Evolutionary conservation across 78 protist genomes (phyloP).

Genomic region (Chrysochromulina tobinii): DNA sequence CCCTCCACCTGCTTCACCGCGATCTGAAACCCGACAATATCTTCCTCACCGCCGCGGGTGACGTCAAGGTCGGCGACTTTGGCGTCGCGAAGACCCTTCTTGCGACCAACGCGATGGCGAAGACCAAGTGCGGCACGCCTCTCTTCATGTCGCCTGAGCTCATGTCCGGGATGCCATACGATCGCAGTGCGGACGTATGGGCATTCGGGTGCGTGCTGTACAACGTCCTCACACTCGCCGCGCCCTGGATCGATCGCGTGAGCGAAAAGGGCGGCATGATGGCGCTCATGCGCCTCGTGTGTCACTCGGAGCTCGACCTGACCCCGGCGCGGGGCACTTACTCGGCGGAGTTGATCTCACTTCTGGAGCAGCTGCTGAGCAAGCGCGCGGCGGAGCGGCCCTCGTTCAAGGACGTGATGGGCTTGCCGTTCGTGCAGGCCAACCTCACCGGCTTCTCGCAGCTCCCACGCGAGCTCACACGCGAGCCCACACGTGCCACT

Average conservation of each 20-base stretch:
- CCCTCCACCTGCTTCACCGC: no score
- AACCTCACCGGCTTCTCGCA: no score
- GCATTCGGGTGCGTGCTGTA: not conserved
- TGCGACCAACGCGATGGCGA: no score
- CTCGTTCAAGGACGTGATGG: no score
- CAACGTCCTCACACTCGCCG: not conserved
- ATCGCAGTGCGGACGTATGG: not conserved
- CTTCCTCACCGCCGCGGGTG: not conserved
- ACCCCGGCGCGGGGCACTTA: not conserved
- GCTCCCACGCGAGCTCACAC: no score
- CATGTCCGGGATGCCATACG: not conserved
- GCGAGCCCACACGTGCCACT: no score
- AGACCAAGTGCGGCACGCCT: not conserved
- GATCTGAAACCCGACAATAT: no score
- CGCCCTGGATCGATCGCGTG: not conserved
- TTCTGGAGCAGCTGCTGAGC: no score
- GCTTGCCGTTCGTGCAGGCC: no score
- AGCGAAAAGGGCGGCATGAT: not conserved
- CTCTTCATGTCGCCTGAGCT: not conserved
- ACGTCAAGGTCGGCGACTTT: not conserved
- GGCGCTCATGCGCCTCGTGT: not conserved
- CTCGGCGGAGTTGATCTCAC: no score
- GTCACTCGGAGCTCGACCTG: not conserved
- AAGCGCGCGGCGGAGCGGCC: no score
- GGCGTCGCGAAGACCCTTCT: not conserved